phyloP scores from a whole-genome alignment of 2,329 filamentous ascomycete species.

The Colletotrichum tanaceti region DNA sequence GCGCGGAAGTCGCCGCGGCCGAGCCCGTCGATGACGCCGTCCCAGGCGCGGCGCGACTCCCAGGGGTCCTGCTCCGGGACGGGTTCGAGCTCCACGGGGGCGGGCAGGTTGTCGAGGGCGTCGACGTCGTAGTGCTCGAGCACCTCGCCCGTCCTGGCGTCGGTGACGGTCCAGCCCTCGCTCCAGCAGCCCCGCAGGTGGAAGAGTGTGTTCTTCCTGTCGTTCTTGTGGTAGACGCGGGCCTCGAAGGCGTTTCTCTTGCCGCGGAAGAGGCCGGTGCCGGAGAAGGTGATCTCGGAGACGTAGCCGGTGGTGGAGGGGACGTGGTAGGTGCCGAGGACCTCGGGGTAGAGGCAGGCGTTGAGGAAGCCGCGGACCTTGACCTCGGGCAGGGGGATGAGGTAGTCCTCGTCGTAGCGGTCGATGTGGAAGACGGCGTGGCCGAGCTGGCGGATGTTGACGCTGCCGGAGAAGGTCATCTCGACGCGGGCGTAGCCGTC shows the following conservation, averaged over 20 bases:
- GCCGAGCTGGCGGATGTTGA: constrained; percentile 63
- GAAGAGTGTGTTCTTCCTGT: constrained; percentile 49
- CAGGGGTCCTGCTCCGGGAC: constrained; percentile 80
- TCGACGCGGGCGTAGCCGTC: constrained; percentile 65
- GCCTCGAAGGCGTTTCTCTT: constrained; percentile 61
- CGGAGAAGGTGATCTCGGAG: constrained; percentile 60
- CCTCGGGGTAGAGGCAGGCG: constrained; percentile 61
- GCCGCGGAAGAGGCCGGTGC: constrained; percentile 57
- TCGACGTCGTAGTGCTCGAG: constrained; percentile 54
- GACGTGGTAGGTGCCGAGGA: constrained; percentile 58
- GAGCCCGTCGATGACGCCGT: constrained; percentile 79
- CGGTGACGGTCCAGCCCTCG: constrained; percentile 45
- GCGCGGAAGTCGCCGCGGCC: constrained; percentile 78
- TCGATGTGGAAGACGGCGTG: constrained; percentile 64
- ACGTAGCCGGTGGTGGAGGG: constrained; percentile 58
- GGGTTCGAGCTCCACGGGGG: constrained; percentile 55
- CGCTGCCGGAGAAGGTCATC: constrained; percentile 62
- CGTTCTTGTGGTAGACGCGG: constrained; percentile 53
- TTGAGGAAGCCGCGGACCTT: constrained; percentile 60
- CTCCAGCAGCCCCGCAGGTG: constrained; percentile 40
- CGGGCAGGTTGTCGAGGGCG: constrained; percentile 48
- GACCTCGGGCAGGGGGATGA: constrained; percentile 61
- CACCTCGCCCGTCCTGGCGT: constrained; percentile 48
- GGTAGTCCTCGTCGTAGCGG: constrained; percentile 59
- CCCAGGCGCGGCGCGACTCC: constrained; percentile 85